A percentile compares a stretch with the other conserved stretches of the same genome.
phyloP scores from a whole-genome alignment of 306 rosid genomes.

The Inga leiocalycina region DNA sequence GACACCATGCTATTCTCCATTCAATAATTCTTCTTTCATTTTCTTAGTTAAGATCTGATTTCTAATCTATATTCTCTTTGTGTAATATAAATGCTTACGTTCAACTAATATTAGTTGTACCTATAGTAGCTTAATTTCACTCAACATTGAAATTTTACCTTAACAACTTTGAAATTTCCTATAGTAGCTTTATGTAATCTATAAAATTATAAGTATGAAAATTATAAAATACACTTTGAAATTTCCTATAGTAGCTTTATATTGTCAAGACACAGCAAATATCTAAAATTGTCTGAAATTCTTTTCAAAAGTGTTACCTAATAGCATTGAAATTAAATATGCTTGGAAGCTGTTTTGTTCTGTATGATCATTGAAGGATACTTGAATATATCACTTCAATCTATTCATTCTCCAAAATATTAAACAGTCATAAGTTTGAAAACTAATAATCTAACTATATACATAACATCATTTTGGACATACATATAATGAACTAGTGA shows the following conservation, averaged over 20 bases:
- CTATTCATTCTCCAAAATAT: too few species aligned
- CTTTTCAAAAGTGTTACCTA: background rate
- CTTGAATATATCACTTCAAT: background rate
- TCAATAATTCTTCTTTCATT: background rate
- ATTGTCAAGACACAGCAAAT: background rate
- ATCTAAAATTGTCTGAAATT: background rate
- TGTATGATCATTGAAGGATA: background rate
- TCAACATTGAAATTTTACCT: background rate
- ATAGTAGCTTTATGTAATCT: background rate
- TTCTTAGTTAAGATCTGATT: background rate
- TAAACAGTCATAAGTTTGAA: too few species aligned
- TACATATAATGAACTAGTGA: too few species aligned
- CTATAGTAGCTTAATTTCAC: background rate
- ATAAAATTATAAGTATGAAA: background rate
- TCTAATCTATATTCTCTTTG: background rate
- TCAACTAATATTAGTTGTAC: background rate
- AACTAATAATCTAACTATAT: too few species aligned
- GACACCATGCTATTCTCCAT: background rate
- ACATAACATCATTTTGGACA: too few species aligned
- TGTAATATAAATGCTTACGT: background rate
- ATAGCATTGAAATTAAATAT: background rate
- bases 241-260: background rate
- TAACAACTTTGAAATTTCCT: background rate
- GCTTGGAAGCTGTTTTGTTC: background rate
- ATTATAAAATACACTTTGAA: background rate